phyloP scores from a whole-genome alignment of 345 rosid genomes.

The Euphorbia lathyris region DNA sequence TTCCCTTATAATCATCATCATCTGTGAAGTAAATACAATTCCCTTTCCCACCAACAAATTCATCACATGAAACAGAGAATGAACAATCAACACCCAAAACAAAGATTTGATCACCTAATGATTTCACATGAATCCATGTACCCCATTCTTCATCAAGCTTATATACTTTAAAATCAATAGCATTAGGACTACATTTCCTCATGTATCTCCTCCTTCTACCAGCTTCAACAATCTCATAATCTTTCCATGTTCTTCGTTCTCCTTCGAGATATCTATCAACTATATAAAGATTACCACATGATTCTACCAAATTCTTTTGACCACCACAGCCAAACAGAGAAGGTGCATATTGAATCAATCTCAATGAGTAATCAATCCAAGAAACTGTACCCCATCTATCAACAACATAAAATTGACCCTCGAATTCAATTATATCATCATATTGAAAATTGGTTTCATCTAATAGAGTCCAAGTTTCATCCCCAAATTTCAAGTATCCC shows the following conservation, averaged over 20 bases:
- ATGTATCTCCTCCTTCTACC: not conserved
- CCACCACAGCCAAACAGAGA: constrained; percentile 20
- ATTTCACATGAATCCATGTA: constrained; percentile 20
- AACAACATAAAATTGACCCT: constrained; percentile 24
- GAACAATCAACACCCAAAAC: constrained; percentile 16
- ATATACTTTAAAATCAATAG: constrained; percentile 17
- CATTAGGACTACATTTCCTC: not conserved
- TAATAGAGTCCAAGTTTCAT: constrained; percentile 19
- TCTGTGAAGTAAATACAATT: constrained; percentile 22
- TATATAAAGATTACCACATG: constrained; percentile 25
- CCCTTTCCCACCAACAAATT: constrained; percentile 12
- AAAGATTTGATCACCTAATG: constrained; percentile 24
- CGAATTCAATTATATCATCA: constrained; percentile 22
- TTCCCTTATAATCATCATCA: not conserved
- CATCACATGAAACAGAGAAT: constrained; percentile 10
- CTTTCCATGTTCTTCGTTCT: not conserved
- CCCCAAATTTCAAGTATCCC: constrained; percentile 27
- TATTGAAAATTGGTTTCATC: constrained; percentile 16
- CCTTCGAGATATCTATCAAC: constrained; percentile 27
- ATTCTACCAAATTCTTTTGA: constrained; percentile 23
- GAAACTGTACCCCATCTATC: constrained; percentile 25
- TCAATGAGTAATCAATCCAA: constrained; percentile 25
- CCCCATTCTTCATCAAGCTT: constrained; percentile 30
- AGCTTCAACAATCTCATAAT: not conserved
- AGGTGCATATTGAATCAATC: constrained; percentile 23